Evolutionary conservation across 768 basidiomycete species (phyloP), one percentile per base, ranked within the genome.

Genomic region (Dictyophora rubrovolvata): DNA sequence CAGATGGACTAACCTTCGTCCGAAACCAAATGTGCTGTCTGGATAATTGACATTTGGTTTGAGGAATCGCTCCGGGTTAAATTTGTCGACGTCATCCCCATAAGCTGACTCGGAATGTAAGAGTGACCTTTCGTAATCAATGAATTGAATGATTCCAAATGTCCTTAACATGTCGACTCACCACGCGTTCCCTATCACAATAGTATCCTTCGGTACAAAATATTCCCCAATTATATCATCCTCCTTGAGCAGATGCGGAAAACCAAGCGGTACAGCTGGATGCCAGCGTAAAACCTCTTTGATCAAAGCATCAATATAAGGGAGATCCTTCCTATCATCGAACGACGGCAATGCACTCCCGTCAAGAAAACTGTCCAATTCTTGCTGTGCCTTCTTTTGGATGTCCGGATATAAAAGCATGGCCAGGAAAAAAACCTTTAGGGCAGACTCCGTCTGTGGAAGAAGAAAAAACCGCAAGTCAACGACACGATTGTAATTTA

Each of bases 21-120:
- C 67, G 18, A 65, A 68, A 5, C 66, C 67, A 54, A 67, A 68
- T 1, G 50, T 55, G 18, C 28, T 47, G 16, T 21, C 20, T 18
- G 36, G 55, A 22, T 21, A 21, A 20, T 56, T 56, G 14, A 47
- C 16, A 3, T 46, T 18, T 10, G 55, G 10, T 1, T 18, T 64
- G 21, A 67, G 54, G 55, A 74, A 77, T 54, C 74, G 69, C 33
- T 71, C 68, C 10, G 75, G 72, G 54, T 70, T 69, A 63, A 78
- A 78, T 9, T 54, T 47, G 62, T 73, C 60, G n/a, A 75, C 71
- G n/a, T 77, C 55, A 2, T 51, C 50, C 14, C 50, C 21, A 34
- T 51, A 51, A 2, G 21, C 50, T 18, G 50, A 34, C 14, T 22
- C 14, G 12, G 50, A 51, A 34, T 34, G 28, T 18, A 22, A 10